phyloP scores from a whole-genome alignment of 2,329 filamentous ascomycete genomes.

The Ophiobolus disseminans region DNA sequence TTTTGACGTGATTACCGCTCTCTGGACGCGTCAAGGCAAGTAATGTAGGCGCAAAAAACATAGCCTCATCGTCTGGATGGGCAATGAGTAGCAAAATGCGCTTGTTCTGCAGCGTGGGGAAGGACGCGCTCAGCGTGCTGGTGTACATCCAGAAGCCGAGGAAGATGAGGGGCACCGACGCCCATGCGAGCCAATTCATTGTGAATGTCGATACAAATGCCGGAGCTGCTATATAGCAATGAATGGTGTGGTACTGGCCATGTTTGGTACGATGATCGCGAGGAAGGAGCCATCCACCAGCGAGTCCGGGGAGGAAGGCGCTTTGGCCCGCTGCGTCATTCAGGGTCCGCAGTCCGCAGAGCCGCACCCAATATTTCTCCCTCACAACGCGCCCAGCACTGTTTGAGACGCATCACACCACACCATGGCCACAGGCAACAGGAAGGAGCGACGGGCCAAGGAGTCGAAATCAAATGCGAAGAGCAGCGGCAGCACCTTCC shows the following conservation, averaged over 20 bases:
- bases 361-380: constrained; percentile 28
- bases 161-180: constrained; percentile 51
- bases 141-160: constrained; percentile 58
- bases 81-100: constrained; percentile 92
- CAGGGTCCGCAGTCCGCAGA: constrained; percentile 22
- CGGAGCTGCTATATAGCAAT: neutral
- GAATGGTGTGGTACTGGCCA: neutral
- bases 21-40: constrained; percentile 81
- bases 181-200: constrained; percentile 53
- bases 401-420: constrained; percentile 3
- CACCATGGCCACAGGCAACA: constrained; percentile 49
- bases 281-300: constrained; percentile 5
- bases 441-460: constrained; percentile 54
- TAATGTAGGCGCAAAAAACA: constrained; percentile 96
- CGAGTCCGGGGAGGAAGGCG: constrained; percentile 15
- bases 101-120: constrained; percentile 78
- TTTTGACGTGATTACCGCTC: constrained; percentile 88
- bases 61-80: constrained; percentile 97
- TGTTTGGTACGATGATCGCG: neutral
- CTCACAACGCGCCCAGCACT: constrained; percentile 6
- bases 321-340: constrained; percentile 22
- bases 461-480: constrained; percentile 29
- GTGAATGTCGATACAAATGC: constrained; percentile 1
- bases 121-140: constrained; percentile 54
- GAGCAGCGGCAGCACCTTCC: constrained; percentile 43